A percentile compares a stretch with the other conserved stretches of the same genome.
Conservation (phyloP, 768 basidiomycete genomes). For the Mycena sanguinolenta region DNA sequence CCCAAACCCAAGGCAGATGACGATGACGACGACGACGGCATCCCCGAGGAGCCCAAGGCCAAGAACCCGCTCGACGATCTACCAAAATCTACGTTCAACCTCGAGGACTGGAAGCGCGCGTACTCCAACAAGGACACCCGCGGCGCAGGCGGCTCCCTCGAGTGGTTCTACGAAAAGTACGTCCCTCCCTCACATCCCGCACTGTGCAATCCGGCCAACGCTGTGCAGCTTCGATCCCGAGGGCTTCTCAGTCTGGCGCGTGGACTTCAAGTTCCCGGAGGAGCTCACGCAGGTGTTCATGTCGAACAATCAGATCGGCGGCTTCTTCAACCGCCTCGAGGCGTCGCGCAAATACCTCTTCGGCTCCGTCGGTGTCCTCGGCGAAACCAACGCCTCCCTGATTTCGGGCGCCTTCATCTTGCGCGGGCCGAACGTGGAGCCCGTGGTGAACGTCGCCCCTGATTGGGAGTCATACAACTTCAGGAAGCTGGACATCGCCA, state of each 20-base stretch:
- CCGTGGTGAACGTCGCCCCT: slow-evolving; percentile 85
- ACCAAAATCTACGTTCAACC: slow-evolving; percentile 89
- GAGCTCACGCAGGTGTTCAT: slow-evolving; percentile 95
- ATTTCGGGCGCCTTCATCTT: slow-evolving; percentile 87
- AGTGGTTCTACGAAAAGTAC: slow-evolving; percentile 98
- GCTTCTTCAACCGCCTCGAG: slow-evolving; percentile 98
- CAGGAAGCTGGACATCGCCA: slow-evolving; percentile 80
- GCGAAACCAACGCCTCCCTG: slow-evolving; percentile 79
- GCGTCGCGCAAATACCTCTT: slow-evolving; percentile 97
- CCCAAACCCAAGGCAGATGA: slow-evolving; percentile 69
- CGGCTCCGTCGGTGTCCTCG: slow-evolving; percentile 93
- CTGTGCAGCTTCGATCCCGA: slow-evolving; percentile 83
- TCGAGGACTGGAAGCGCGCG: slow-evolving; percentile 97
- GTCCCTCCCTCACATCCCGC: slow-evolving; percentile 42
- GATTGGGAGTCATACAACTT: slow-evolving; percentile 93
- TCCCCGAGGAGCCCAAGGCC: slow-evolving; percentile 86
- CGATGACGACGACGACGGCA: slow-evolving; percentile 82
- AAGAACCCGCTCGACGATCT: slow-evolving; percentile 96
- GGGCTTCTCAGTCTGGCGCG: slow-evolving; percentile 92
- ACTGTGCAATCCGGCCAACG: neutral
- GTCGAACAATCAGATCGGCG: slow-evolving; percentile 94
- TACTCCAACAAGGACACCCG: slow-evolving; percentile 99
- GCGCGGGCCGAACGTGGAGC: slow-evolving; percentile 81
- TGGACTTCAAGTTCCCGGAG: slow-evolving; percentile 97
- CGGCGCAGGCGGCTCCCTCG: slow-evolving; percentile 82